phyloP scores from a whole-genome alignment of 2,329 filamentous ascomycete species.

The Colletotrichum camelliae region DNA sequence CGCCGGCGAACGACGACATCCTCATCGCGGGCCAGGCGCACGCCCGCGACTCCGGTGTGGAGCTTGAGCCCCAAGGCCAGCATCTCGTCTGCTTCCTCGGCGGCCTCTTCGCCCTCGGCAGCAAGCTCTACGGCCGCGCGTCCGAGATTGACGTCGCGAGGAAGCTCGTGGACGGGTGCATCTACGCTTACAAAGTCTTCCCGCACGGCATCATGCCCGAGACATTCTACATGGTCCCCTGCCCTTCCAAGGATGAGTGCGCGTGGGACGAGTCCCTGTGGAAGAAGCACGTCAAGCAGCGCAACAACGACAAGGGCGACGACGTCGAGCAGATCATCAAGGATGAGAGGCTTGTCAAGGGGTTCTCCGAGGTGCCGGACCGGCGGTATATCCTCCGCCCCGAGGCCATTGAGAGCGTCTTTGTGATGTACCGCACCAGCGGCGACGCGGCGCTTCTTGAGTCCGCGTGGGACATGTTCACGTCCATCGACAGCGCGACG shows the following conservation, averaged over 20 bases:
- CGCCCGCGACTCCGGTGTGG: constrained; percentile 42
- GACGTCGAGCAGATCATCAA: constrained; percentile 30
- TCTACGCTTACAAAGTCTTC: constrained; percentile 62
- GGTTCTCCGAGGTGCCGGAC: constrained; percentile 31
- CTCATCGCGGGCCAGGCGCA: constrained; percentile 58
- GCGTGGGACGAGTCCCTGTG: constrained; percentile 36
- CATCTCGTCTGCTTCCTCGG: constrained; percentile 76
- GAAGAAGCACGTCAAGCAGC: constrained; percentile 35
- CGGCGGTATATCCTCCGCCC: constrained; percentile 61
- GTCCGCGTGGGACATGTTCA: constrained; percentile 68
- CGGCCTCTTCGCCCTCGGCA: constrained; percentile 72
- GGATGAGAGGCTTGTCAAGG: constrained; percentile 28
- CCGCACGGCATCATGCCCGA: constrained; percentile 66
- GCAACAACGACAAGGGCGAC: constrained; percentile 13
- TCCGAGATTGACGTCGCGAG: constrained; percentile 52
- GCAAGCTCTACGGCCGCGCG: constrained; percentile 60
- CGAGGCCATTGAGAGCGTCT: constrained; percentile 72
- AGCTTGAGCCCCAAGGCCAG: constrained; percentile 49
- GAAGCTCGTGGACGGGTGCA: constrained; percentile 59
- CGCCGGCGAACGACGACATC: constrained; percentile 64
- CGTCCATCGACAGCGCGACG: constrained; percentile 55
- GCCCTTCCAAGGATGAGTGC: constrained; percentile 32
- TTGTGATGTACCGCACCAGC: constrained; percentile 68
- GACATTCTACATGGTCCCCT: constrained; percentile 51
- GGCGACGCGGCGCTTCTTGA: constrained; percentile 61